Base-by-base conservation (phyloP, 2,329 filamentous ascomycete species). In the Xylaria sp. region DNA sequence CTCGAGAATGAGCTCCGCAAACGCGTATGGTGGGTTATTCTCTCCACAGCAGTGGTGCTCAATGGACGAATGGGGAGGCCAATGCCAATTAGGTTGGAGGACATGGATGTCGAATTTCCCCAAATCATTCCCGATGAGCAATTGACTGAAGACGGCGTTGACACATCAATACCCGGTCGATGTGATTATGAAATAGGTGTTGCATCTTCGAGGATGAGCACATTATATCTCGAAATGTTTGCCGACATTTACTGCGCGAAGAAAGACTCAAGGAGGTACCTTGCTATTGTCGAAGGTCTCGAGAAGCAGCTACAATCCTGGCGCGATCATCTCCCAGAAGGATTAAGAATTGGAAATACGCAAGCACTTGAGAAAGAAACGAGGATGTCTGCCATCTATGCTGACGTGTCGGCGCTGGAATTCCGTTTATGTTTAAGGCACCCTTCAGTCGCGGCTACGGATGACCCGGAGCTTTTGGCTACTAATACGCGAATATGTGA, bases 41-140 rank as follows among this genome's bases (percentile, higher is more conserved):
- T 93, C 40, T 80, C 83, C 4, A 81, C 93, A 13, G 83, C 87
- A 62, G 81, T 90, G 9, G 86, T 85, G n/a, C 79, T 94, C 9
- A 87, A 87, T 67, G 90, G 90, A 19, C 91, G 90, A 60, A 85
- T 93, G 35, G 92, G 92, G 17, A 83, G 88, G 15, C 92, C 92
- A 1, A 90, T 95, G 84, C 86, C 88, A 1, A 83, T 95, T 48
- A 84, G 86, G 10, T 78, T 88, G 3, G 87, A 91, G 53, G 91
- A 95, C 65, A 90, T 93, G 67, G 92, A 96, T 69, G 85, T 91
- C 35, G 91, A 92, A 63, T 85, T 92, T 48, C 92, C 91, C 1
- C 83, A 90, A 59, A 78, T 87, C 4, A 82, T 93, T 31, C 81
- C 88, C 25, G 92, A 96, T 72, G 88, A 90, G 67, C 80, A 88